Evolutionary conservation across 208 protist genomes (phyloP).

Genomic region (Crithidia expoeki): DNA sequence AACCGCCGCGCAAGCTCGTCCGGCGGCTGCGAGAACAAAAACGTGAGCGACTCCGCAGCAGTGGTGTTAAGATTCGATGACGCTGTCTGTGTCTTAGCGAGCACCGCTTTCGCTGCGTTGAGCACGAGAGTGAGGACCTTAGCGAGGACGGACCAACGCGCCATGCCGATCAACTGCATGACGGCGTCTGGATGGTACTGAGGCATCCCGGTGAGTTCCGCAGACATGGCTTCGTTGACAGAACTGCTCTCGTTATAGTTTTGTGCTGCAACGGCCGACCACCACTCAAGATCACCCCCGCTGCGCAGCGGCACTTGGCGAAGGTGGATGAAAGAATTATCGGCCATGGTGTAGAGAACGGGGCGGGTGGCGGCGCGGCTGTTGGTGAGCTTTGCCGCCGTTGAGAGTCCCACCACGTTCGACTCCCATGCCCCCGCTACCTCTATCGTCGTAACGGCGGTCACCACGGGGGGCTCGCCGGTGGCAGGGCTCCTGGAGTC

Average conservation of each 20-base stretch:
- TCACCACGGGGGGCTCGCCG: conserved; percentile 12
- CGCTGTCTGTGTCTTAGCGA: conserved; percentile 2
- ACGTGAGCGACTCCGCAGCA: background rate
- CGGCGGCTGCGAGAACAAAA: conserved; percentile 14
- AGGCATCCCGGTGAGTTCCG: conserved; percentile 18
- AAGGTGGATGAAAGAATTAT: conserved; percentile 29
- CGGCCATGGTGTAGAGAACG: conserved; percentile 21
- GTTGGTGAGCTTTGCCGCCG: conserved; percentile 11
- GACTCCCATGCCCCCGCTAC: conserved; percentile 22
- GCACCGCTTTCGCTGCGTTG: conserved; percentile 19
- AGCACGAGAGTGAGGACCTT: conserved; percentile 43
- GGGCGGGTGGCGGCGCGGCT: conserved; percentile 16
- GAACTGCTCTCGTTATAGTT: background rate
- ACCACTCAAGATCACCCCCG: background rate
- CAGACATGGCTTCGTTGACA: background rate
- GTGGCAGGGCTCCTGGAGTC: background rate
- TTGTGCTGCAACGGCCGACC: background rate
- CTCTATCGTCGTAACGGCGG: conserved; percentile 27
- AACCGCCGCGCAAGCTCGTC: conserved; percentile 27
- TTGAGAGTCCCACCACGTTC: conserved; percentile 21
- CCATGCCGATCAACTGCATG: conserved; percentile 78
- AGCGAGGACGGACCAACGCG: conserved; percentile 47
- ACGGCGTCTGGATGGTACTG: conserved; percentile 68
- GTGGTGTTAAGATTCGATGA: background rate
- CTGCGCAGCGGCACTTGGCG: conserved; percentile 30